phyloP scores from a whole-genome alignment of 129 eudicot genomes.

The Escallonia herrerae region DNA sequence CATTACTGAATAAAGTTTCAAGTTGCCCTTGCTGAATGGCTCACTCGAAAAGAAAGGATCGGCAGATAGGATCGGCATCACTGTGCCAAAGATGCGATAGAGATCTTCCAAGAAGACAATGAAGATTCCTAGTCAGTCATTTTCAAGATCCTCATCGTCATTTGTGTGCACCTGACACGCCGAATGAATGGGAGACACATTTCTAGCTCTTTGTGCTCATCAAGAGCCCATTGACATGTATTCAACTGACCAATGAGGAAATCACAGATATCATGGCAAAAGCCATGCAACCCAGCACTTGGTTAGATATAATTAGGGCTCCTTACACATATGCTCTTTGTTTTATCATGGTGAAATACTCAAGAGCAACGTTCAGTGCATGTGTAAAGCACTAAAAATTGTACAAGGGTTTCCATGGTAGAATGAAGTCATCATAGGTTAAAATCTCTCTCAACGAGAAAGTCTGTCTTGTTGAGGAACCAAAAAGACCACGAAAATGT shows the following conservation, averaged over 20 bases:
- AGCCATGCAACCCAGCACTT: not conserved
- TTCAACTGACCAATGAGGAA: constrained; percentile 15
- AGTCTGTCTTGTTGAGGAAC: too few species aligned
- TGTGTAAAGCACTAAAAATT: too few species aligned
- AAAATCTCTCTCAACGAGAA: too few species aligned
- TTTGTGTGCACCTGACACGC: constrained; percentile 25
- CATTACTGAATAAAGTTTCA: constrained; percentile 19
- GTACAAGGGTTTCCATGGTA: too few species aligned
- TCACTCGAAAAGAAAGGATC: constrained; percentile 19
- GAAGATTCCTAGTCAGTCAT: constrained; percentile 39
- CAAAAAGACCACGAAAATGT: too few species aligned
- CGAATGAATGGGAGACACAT: constrained; percentile 26
- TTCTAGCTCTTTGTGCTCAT: constrained; percentile 12
- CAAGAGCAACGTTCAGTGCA: not conserved
- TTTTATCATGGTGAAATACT: constrained; percentile 1
- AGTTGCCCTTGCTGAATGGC: constrained; percentile 16
- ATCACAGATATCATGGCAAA: not conserved
- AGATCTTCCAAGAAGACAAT: constrained; percentile 22
- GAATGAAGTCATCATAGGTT: too few species aligned
- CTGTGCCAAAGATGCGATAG: constrained; percentile 14
- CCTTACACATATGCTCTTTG: too few species aligned
- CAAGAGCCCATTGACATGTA: constrained; percentile 17
- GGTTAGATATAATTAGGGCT: not conserved
- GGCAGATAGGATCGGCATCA: constrained; percentile 12
- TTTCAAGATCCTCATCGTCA: constrained; percentile 33